Percentiles rank a stretch among this genome's conserved stretches.
Conservation (phyloP, 164 flowering plant species). For the Pachysandra terminalis region DNA sequence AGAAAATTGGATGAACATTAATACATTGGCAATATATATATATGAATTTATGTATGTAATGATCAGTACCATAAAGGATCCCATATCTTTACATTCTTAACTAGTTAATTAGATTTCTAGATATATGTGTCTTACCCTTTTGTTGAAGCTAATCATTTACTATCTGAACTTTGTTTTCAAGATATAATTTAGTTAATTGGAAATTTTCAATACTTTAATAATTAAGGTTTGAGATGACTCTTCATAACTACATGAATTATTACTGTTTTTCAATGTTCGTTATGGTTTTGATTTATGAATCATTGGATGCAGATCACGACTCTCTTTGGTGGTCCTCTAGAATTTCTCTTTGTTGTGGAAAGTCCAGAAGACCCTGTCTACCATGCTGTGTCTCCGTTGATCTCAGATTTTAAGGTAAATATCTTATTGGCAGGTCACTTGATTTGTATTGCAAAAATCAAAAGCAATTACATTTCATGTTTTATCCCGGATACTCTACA, state of each 20-base stretch:
- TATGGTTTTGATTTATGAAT: neutral
- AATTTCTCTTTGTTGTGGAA: conserved; percentile 90
- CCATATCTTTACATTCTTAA: neutral
- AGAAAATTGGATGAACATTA: too few relatives aligned
- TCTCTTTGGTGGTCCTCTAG: conserved; percentile 92
- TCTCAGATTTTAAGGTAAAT: conserved; percentile 61
- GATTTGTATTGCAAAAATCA: neutral
- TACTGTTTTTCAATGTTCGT: neutral
- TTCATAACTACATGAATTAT: neutral
- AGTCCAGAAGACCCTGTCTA: conserved; percentile 93
- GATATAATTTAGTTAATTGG: neutral
- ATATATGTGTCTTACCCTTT: too few relatives aligned
- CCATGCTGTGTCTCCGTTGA: conserved; percentile 55
- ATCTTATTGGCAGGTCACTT: neutral
- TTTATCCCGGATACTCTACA: neutral
- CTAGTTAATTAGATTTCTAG: too few relatives aligned
- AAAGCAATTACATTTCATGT: neutral
- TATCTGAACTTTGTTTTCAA: neutral
- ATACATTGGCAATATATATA: too few relatives aligned
- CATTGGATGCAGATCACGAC: conserved; percentile 70
- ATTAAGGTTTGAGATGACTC: too few relatives aligned
- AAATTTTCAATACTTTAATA: too few relatives aligned
- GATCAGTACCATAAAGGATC: neutral
- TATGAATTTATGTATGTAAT: too few relatives aligned
- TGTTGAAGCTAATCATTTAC: neutral